A percentile compares a stretch with the other conserved stretches of the same genome.
Conservation (phyloP, 2,329 filamentous ascomycete genomes). For the Emericellopsis atlantica region DNA sequence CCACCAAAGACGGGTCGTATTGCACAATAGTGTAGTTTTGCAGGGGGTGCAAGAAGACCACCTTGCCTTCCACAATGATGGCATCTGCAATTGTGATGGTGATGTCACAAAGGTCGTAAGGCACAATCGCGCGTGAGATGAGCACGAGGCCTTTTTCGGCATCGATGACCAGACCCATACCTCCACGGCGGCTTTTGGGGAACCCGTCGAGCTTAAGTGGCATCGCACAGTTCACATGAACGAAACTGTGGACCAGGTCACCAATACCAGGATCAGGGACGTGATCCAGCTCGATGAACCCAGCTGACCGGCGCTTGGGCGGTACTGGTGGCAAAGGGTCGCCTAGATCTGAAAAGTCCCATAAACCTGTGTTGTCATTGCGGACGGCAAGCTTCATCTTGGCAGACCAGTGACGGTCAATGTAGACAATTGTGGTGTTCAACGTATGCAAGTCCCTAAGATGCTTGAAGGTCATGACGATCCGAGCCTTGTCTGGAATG, state of each 20-base stretch:
- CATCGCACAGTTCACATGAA: constrained; percentile 85
- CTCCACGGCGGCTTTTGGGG: constrained; percentile 84
- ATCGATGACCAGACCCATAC: constrained; percentile 94
- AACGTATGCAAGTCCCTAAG: constrained; percentile 88
- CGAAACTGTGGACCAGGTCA: constrained; percentile 87
- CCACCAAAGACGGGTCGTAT: constrained; percentile 87
- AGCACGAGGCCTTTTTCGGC: constrained; percentile 91
- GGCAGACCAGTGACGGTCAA: constrained; percentile 90
- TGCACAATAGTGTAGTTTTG: constrained; percentile 95
- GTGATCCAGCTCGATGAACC: constrained; percentile 86
- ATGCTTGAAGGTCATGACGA: constrained; percentile 94
- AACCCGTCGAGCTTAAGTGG: constrained; percentile 97
- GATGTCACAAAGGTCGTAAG: constrained; percentile 94
- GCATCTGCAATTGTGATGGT: constrained; percentile 94
- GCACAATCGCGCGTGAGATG: constrained; percentile 86
- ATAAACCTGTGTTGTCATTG: constrained; percentile 80
- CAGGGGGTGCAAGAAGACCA: constrained; percentile 89
- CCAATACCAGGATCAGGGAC: constrained; percentile 83
- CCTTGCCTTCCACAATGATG: constrained; percentile 85
- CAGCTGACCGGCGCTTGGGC: constrained; percentile 63
- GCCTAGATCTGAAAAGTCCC: constrained; percentile 84
- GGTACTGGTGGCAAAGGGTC: constrained; percentile 65
- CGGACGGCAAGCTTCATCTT: constrained; percentile 89
- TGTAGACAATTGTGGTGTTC: constrained; percentile 81
- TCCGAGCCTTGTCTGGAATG: constrained; percentile 70